Evolutionary conservation across 2,329 filamentous ascomycete species (phyloP), one percentile per base, ranked within the genome.

Genomic region (Emergomyces orientalis): DNA sequence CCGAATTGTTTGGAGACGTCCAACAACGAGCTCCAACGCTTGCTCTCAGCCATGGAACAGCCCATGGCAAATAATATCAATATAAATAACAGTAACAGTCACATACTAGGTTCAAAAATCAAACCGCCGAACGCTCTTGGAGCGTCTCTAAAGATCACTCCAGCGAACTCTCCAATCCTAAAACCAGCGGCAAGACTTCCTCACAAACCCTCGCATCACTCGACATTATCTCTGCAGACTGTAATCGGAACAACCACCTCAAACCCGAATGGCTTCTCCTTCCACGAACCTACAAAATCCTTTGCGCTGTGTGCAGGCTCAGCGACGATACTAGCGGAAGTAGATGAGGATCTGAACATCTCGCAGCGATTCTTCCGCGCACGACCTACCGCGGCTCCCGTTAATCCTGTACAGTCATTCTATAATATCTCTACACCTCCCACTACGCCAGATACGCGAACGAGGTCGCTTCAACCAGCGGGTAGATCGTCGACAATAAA

Each of bases 251-350:
- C 92, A 30, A 97, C 93, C 8, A 93, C 91, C 66, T 85, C 81
- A 68, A 89, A 89, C 4, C 88, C 91, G 49, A 92, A 89, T 72
- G 91, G 90, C 66, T 96, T 99, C 75, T 91, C 95, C 73, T 87
- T 85, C 66, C 86, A 93, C 64, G 80, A 88, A 49, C 84, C 87
- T 14, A 87, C 83, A 61, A 79, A 79, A 63, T 81, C 81, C 59
- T 96, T 97, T 75, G 91, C 91, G 62, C 94, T 96, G 74, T 92
- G 91, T 66, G 93, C 94, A 9, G 94, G 94, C 62, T 94, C 91
- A 11, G 91, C 93, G 52, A 93, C 91, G n/a, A 90, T 99, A 0
- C 85, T 97, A 22, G 90, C 92, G 8, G 87, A 89, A 68, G 81
- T 97, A 60, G 85, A 90, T 66, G 84, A 86, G 60, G 81, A 89